Percentiles rank a stretch among this genome's conserved stretches.
Conservation (phyloP, 2,329 filamentous ascomycete genomes). For the Ophioceras dolichostomum region DNA sequence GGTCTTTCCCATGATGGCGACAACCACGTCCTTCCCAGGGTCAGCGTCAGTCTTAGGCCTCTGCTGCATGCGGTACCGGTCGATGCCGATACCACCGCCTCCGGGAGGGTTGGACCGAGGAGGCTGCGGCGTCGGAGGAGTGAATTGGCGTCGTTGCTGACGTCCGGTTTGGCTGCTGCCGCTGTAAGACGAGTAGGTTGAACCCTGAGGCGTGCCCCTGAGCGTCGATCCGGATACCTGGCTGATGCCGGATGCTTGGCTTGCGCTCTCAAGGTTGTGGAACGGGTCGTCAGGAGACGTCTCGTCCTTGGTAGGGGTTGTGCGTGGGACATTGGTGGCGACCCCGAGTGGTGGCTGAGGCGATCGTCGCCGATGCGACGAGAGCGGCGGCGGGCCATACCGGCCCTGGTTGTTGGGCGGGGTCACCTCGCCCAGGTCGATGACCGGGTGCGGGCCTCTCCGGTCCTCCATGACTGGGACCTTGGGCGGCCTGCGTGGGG, state of each 20-base stretch:
- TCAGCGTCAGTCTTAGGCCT: neutral
- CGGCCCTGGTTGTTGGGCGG: neutral
- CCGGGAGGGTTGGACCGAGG: no score
- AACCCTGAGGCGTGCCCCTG: neutral
- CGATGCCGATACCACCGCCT: no score
- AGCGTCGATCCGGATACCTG: no score
- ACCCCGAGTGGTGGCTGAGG: neutral
- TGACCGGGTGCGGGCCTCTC: neutral
- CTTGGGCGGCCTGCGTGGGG: neutral
- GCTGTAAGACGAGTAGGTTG: neutral
- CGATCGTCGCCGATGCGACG: neutral
- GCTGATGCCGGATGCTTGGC: neutral
- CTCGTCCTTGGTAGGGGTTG: neutral
- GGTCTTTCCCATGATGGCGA: constrained; percentile 2
- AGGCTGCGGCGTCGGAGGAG: no score
- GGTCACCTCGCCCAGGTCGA: neutral
- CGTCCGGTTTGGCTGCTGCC: neutral
- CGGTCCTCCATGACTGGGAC: neutral
- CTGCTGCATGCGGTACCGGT: neutral
- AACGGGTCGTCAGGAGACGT: neutral
- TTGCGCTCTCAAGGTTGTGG: neutral
- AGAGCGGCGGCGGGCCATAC: no score
- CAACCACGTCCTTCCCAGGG: constrained; percentile 8
- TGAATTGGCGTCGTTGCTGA: no score
- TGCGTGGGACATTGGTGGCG: neutral